phyloP scores from a whole-genome alignment of 306 rosid genomes.

The Prunus mira region DNA sequence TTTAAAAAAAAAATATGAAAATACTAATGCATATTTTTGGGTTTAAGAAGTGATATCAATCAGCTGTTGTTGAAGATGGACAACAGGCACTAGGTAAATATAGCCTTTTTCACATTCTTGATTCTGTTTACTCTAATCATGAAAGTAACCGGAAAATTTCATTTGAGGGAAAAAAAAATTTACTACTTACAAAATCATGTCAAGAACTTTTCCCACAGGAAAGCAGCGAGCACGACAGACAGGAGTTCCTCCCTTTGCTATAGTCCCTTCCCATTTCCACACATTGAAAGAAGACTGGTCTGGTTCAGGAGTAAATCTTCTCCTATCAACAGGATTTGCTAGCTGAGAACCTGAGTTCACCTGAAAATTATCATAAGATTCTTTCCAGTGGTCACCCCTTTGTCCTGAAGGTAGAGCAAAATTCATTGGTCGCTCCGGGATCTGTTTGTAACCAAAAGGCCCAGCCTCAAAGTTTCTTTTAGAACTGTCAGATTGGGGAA shows the following conservation, averaged over 20 bases:
- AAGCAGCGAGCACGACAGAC: constrained; percentile 97
- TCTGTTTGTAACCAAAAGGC: constrained; percentile 49
- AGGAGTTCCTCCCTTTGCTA: constrained; percentile 98
- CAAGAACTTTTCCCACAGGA: constrained; percentile 90
- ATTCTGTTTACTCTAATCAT: background rate
- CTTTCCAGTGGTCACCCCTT: constrained; percentile 61
- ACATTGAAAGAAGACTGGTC: constrained; percentile 52
- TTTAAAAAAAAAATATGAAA: background rate
- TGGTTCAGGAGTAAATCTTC: constrained; percentile 66
- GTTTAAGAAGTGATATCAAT: background rate
- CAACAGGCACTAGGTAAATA: background rate
- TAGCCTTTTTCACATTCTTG: background rate
- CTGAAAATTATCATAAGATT: constrained; percentile 56
- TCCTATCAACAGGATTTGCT: constrained; percentile 48
- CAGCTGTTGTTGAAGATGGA: background rate
- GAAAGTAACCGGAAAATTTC: background rate
- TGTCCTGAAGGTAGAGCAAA: constrained; percentile 42
- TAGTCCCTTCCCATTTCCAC: constrained; percentile 99
- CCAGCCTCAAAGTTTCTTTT: constrained; percentile 54
- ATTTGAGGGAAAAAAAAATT: background rate
- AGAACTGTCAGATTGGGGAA: constrained; percentile 42
- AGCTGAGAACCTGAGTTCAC: constrained; percentile 46
- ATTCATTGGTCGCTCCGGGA: constrained; percentile 47
- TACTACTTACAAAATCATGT: constrained; percentile 70
- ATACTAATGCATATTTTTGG: background rate